phyloP scores from a whole-genome alignment of 148 eudicot species.

The Amaranthus hypochondriacus region DNA sequence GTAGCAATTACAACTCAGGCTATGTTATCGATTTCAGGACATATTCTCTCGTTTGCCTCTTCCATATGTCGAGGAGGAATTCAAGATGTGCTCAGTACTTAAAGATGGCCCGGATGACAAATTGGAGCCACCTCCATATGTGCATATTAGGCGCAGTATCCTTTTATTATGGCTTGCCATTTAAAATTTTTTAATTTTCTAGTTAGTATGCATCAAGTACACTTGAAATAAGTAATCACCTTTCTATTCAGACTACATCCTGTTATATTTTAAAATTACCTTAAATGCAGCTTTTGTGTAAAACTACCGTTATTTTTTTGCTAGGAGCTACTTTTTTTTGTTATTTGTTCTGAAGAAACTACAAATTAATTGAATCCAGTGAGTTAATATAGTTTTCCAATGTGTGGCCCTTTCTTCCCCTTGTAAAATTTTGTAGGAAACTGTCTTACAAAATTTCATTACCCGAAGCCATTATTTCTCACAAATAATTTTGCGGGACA shows the following conservation, averaged over 20 bases:
- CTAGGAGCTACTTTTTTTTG: no score
- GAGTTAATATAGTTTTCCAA: no score
- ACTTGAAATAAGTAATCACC: not conserved
- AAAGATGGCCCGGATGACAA: slow-evolving; percentile 41
- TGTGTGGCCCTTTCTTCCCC: no score
- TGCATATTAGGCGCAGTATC: slow-evolving; percentile 93
- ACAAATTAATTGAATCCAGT: no score
- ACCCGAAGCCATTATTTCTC: no score
- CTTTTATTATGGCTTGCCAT: slow-evolving; percentile 21
- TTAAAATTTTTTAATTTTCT: not conserved
- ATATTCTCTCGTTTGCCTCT: slow-evolving; percentile 60
- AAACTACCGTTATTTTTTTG: no score
- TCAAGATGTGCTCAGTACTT: slow-evolving; percentile 49
- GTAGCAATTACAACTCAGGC: slow-evolving; percentile 4
- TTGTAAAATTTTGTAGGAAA: no score
- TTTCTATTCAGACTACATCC: not conserved
- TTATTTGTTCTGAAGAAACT: no score
- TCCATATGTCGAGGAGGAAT: slow-evolving; percentile 64
- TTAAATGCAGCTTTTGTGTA: no score
- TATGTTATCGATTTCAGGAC: slow-evolving; percentile 39
- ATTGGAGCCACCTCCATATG: slow-evolving; percentile 62
- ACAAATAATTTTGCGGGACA: no score
- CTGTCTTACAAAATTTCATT: no score
- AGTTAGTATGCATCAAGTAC: not conserved
- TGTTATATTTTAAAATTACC: not conserved